Conservation (phyloP, 345 rosid genomes). For the Ricinus communis region DNA sequence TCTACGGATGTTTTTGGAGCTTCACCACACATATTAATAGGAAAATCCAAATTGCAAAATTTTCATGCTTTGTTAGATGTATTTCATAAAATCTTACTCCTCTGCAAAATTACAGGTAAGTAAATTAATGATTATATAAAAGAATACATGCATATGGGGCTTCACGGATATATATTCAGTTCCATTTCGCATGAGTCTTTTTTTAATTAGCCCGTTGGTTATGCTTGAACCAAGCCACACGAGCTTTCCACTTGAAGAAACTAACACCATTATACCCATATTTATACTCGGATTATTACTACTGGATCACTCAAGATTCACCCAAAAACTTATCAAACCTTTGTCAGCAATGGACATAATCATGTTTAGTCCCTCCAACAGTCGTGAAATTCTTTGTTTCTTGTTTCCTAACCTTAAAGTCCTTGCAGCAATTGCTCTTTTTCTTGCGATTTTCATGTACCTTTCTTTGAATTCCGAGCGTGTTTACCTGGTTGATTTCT, state of each 20-base stretch:
- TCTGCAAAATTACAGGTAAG: no score
- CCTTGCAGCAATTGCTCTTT: not conserved
- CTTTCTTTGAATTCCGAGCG: not conserved
- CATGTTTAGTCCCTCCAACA: not conserved
- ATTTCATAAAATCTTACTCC: no score
- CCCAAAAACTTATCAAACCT: not conserved
- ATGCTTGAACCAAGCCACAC: not conserved
- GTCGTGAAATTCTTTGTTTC: not conserved
- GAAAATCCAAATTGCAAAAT: no score
- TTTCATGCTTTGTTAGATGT: no score
- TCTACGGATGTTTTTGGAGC: no score
- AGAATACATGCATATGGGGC: no score
- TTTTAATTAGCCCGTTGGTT: not conserved
- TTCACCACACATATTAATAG: no score
- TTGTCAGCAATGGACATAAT: not conserved
- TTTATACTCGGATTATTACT: not conserved
- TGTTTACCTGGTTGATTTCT: constrained; percentile 54
- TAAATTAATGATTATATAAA: no score
- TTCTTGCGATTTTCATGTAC: not conserved
- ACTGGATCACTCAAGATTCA: not conserved
- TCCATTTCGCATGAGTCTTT: not conserved
- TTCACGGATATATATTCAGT: not conserved
- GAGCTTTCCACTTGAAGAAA: not conserved
- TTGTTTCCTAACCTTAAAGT: not conserved
- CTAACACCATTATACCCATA: not conserved